These are phyloP conservation scores for Paxillus involutus DNA, from an alignment of 768 basidiomycete genomes.

Conservation along the genomic window DNA sequence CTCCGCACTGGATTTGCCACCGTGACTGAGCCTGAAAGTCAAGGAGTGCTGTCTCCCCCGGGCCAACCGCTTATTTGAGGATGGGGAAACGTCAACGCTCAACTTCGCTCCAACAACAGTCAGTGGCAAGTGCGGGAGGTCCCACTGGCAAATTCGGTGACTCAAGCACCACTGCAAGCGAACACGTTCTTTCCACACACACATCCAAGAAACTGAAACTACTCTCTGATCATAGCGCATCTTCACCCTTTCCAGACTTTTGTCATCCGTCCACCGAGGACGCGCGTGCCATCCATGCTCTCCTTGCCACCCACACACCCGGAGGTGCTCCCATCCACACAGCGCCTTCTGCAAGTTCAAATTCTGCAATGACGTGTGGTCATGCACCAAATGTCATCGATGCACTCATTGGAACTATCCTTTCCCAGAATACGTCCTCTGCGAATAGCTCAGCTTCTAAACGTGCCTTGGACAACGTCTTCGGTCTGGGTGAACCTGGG, in stretches of 20 bases:
- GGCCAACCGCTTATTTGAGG: not conserved
- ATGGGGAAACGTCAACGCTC: conserved; percentile 16
- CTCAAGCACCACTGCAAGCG: not conserved
- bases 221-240: conserved; percentile 37
- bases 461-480: conserved; percentile 42
- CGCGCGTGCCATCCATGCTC: conserved; percentile 36
- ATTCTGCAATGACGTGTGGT: conserved; percentile 47
- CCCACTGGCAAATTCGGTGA: not conserved
- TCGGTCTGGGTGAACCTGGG: conserved; percentile 44
- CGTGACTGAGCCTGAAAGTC: not conserved
- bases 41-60: not conserved
- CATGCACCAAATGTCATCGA: conserved; percentile 55
- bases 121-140: not conserved
- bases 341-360: conserved; percentile 21
- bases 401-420: conserved; percentile 55
- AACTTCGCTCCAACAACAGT: not conserved
- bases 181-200: conserved; percentile 8
- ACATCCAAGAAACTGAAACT: conserved; percentile 50
- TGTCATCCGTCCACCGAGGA: conserved; percentile 44
- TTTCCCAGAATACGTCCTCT: conserved; percentile 59
- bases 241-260: conserved; percentile 50
- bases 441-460: conserved; percentile 53
- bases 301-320: conserved; percentile 41
- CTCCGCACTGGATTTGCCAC: no score
- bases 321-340: conserved; percentile 30